phyloP scores from a whole-genome alignment of 345 rosid genomes.

The Eucalyptus curtisii region DNA sequence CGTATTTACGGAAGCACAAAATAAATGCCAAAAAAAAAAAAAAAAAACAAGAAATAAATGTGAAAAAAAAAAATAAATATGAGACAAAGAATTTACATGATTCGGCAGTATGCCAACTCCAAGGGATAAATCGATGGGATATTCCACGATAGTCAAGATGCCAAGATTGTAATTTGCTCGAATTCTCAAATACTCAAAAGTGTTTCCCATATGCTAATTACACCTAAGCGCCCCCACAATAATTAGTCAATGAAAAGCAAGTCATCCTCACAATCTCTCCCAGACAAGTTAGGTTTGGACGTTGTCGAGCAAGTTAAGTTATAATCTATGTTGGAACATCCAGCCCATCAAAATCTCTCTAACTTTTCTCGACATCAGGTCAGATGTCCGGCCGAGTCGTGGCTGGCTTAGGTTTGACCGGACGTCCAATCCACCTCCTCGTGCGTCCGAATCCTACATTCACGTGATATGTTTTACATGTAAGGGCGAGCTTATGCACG shows the following conservation, averaged over 20 bases:
- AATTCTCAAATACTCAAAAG: not conserved
- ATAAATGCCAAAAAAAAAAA: too few species aligned
- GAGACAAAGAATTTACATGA: not conserved
- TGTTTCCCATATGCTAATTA: not conserved
- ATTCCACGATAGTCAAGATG: not conserved
- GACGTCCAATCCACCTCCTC: not conserved
- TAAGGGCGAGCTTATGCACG: not conserved
- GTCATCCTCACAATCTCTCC: not conserved
- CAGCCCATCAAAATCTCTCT: not conserved
- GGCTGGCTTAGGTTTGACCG: not conserved
- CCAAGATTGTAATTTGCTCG: not conserved
- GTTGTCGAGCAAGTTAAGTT: not conserved
- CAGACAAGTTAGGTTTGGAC: not conserved
- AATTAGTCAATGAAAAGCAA: not conserved
- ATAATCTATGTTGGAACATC: not conserved
- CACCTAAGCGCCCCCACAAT: not conserved
- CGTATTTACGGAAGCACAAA: not conserved
- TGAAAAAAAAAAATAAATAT: not conserved
- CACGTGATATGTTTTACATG: not conserved
- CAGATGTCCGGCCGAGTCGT: not conserved
- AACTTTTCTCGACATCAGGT: not conserved
- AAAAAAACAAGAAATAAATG: not conserved
- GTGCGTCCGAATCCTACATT: not conserved
- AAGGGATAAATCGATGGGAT: not conserved
- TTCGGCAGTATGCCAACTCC: not conserved